Percentiles rank a stretch among this genome's conserved stretches.
Evolutionary conservation across 179 eudicot genomes (phyloP).

Genomic region (Nepenthes alata): DNA sequence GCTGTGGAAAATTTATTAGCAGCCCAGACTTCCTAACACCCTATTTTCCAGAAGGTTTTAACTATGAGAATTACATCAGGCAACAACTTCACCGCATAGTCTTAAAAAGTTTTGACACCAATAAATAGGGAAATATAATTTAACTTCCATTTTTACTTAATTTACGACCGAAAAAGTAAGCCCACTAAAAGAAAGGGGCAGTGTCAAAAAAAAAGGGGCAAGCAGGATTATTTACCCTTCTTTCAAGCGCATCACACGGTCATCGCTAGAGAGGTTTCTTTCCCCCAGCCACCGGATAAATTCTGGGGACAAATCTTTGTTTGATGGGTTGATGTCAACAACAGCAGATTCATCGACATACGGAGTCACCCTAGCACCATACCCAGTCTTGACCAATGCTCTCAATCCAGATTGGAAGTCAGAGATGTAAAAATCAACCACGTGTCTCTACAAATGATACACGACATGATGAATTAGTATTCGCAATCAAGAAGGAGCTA

Average conservation of each 20-base stretch:
- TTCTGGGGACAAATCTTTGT: constrained; percentile 68
- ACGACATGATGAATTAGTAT: too few species aligned
- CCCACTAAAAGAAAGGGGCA: not conserved
- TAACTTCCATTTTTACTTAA: not conserved
- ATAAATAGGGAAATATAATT: too few species aligned
- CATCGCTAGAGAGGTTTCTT: constrained; percentile 78
- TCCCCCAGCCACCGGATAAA: constrained; percentile 67
- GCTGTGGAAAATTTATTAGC: too few species aligned
- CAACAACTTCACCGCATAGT: too few species aligned
- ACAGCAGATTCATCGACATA: constrained; percentile 82
- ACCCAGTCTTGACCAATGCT: constrained; percentile 90
- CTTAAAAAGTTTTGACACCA: too few species aligned
- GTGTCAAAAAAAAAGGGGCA: not conserved
- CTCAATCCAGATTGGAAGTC: constrained; percentile 97
- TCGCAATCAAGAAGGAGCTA: too few species aligned
- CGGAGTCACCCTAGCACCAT: constrained; percentile 83
- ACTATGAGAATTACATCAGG: too few species aligned
- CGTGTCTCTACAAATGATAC: constrained; percentile 59
- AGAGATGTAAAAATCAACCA: constrained; percentile 90
- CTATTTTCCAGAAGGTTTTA: too few species aligned
- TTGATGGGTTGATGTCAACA: constrained; percentile 61
- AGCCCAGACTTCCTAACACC: too few species aligned
- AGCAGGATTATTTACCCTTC: constrained; percentile 52
- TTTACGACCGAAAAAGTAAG: not conserved
- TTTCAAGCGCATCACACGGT: constrained; percentile 78